phyloP scores from a whole-genome alignment of 352 stramenopile genomes.

The Blastocystis sp. region DNA sequence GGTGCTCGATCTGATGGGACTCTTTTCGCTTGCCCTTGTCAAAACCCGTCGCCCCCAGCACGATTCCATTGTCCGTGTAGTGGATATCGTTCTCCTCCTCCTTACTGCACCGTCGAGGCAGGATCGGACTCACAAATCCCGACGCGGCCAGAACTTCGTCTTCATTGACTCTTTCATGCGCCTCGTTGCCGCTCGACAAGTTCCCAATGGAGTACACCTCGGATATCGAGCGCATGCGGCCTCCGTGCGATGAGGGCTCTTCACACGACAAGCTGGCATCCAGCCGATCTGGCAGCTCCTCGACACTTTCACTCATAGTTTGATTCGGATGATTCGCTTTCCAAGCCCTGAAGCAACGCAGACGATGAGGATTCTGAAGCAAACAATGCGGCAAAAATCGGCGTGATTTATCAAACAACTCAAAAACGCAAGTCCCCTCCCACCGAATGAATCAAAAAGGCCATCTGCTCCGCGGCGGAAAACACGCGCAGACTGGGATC shows the following conservation, averaged over 20 bases:
- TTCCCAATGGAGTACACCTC: conserved; percentile 48
- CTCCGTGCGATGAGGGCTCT: neutral
- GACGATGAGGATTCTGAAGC: neutral
- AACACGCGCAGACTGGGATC: conserved; percentile 37
- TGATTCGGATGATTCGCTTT: neutral
- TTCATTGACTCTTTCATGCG: neutral
- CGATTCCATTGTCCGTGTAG: neutral
- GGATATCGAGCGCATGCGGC: conserved; percentile 25
- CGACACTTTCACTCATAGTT: conserved; percentile 3
- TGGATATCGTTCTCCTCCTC: neutral
- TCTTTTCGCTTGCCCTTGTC: neutral
- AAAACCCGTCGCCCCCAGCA: neutral
- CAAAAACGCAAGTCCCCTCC: conserved; percentile 16
- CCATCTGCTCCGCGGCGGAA: conserved; percentile 27
- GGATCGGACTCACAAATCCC: neutral
- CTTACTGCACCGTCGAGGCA: neutral
- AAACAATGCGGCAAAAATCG: neutral
- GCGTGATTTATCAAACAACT: neutral
- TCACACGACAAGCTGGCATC: neutral
- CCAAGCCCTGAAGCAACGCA: neutral
- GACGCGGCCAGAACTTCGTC: neutral
- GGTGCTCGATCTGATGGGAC: neutral
- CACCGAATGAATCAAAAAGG: conserved; percentile 67
- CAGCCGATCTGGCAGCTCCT: neutral
- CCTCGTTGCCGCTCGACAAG: neutral